Evolutionary conservation across 2,329 filamentous ascomycete species (phyloP).

Genomic region (Metarhizium album): DNA sequence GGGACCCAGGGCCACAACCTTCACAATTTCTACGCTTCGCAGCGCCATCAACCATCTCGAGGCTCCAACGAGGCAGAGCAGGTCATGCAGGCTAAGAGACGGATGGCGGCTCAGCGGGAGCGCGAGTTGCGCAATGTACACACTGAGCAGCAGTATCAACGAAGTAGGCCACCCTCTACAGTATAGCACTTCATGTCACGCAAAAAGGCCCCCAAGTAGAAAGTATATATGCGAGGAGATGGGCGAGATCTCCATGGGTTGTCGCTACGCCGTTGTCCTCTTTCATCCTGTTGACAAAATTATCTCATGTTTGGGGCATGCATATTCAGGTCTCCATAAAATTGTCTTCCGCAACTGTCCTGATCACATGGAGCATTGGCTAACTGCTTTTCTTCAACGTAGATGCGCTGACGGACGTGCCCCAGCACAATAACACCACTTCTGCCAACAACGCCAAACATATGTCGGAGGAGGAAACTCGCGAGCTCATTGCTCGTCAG

Average conservation of each 20-base stretch:
- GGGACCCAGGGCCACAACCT: constrained; percentile 62
- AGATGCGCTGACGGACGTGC: constrained; percentile 41
- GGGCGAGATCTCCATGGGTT: constrained; percentile 11
- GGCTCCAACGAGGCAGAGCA: constrained; percentile 87
- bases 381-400: constrained; percentile 28
- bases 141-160: constrained; percentile 99
- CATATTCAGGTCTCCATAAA: constrained; percentile 4
- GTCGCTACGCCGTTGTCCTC: constrained; percentile 1
- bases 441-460: constrained; percentile 49
- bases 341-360: constrained; percentile 2
- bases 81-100: constrained; percentile 97
- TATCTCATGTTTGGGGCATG: constrained; percentile 3
- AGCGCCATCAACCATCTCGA: constrained; percentile 81
- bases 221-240: constrained; percentile 20
- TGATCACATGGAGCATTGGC: constrained; percentile 22
- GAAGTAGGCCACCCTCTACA: constrained; percentile 84
- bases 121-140: constrained; percentile 99
- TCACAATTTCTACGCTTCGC: constrained; percentile 88
- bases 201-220: constrained; percentile 26
- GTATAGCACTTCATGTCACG: constrained; percentile 46
- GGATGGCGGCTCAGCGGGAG: constrained; percentile 98
- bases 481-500: constrained; percentile 91
- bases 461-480: constrained; percentile 92
- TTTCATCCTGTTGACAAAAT: constrained; percentile 5
- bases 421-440: constrained; percentile 13